Evolutionary conservation across 441 rosid genomes (phyloP).

Genomic region (California macrophylla): DNA sequence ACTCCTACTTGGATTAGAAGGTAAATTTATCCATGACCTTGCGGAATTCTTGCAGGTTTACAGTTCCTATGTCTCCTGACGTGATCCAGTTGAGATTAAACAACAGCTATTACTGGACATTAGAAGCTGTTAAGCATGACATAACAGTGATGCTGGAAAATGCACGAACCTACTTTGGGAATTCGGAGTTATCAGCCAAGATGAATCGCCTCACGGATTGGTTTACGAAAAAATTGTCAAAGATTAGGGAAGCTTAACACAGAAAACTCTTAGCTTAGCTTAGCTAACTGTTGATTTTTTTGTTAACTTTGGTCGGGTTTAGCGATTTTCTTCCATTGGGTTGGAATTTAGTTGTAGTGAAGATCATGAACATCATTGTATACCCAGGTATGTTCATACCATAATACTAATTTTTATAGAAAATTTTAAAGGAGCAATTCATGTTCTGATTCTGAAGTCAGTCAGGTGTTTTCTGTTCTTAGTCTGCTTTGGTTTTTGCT

Average conservation of each 20-base stretch:
- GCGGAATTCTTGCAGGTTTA: constrained; percentile 43
- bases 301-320: background rate
- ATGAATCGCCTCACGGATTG: constrained; percentile 51
- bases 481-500: no score
- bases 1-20: background rate
- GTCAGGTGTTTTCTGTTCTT: background rate
- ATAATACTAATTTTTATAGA: background rate
- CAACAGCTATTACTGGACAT: constrained; percentile 52
- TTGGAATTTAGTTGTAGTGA: background rate
- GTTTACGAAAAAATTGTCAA: constrained; percentile 40
- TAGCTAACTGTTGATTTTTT: background rate
- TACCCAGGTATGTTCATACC: background rate
- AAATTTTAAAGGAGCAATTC: background rate
- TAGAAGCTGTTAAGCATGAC: constrained; percentile 50
- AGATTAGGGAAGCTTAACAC: background rate
- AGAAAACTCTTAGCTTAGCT: background rate
- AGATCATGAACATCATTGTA: background rate
- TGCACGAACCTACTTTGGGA: constrained; percentile 39
- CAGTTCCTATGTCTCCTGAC: constrained; percentile 55
- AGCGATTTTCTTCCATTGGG: background rate
- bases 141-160: constrained; percentile 43
- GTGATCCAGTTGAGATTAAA: constrained; percentile 51
- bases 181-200: constrained; percentile 34
- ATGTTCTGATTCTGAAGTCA: background rate
- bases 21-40: background rate